Evolutionary conservation across 148 eudicot species (phyloP).

Genomic region (Arctostaphylos glauca): DNA sequence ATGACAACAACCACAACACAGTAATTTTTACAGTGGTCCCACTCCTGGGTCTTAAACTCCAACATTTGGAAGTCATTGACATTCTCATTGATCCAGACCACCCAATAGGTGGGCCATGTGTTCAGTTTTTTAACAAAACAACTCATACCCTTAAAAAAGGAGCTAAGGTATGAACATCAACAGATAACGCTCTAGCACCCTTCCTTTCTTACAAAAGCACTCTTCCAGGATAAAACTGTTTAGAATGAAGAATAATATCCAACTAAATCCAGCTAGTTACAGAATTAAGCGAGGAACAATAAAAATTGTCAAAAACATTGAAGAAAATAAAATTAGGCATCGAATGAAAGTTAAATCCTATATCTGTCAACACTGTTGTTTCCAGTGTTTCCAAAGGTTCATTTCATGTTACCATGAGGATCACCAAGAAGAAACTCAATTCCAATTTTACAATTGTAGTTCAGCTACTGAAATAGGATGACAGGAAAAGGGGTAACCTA

Average conservation of each 20-base stretch:
- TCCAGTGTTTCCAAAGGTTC: background rate
- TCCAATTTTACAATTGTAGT: background rate
- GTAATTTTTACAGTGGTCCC: background rate
- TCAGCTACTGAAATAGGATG: background rate
- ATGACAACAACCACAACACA: background rate
- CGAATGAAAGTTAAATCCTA: background rate
- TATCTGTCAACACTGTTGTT: background rate
- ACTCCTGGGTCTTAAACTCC: background rate
- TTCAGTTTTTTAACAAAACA: background rate
- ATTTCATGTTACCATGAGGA: background rate
- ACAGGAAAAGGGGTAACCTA: background rate
- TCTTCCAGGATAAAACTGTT: background rate
- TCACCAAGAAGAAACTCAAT: background rate
- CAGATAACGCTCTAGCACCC: background rate
- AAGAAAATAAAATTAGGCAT: background rate
- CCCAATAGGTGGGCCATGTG: background rate
- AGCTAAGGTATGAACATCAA: background rate
- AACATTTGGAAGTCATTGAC: slow-evolving; percentile 2
- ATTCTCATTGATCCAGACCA: slow-evolving; percentile 3
- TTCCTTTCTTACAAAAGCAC: slow-evolving; percentile 4
- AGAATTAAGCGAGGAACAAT: background rate
- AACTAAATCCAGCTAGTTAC: slow-evolving; percentile 6
- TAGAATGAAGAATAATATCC: background rate
- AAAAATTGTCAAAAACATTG: background rate
- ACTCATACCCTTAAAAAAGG: background rate